Evolutionary conservation across 2,329 filamentous ascomycete species (phyloP), one percentile per base, ranked within the genome.

Genomic region (Fulvia fulva): DNA sequence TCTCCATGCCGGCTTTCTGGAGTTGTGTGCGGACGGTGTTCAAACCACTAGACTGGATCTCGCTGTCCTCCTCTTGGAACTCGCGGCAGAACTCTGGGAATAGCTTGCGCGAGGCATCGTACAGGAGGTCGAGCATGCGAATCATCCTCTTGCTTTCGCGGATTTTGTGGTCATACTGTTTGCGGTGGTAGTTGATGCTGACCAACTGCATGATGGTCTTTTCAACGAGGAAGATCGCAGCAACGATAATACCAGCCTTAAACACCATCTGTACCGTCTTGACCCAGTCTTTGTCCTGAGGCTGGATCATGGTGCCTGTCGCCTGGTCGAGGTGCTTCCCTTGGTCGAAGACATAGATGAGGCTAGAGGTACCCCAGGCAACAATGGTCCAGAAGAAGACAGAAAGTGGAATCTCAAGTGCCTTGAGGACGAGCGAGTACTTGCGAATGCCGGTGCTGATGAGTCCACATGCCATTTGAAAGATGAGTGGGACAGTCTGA

Each of bases 121-220:
- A 94, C 60, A 96, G 82, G 14, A 90, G 77, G 19, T 87, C 86
- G 1, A 95, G 78, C 4, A 95, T 80, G 65, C 82, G 79, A 30
- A 95, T 82, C 59, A 90, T 86, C 51, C 83, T 85, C 77, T 95
- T 95, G 30, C 89, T 92, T 49, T 88, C 84, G 70, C 87, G 86
- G 77, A 96, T 94, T 66, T 77, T 78, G 21, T 85, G 83, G 66
- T 85, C 82, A 71, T 90, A 90, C 41, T 88, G 89, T 56, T 87
- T 81, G 67, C 87, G 85, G 70, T 90, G 87, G 70, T 90, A 90
- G 26, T 84, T 84, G 67, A 90, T 84, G 65, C 84, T 86, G 67
- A 90, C 87, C 32, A 90, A 77, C 72, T 90, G 87, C 22, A 90
- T 83, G 55, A 90, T 77, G 41, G 84, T 79, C 74, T 88, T 89